Percentiles rank a stretch among this genome's conserved stretches.
Evolutionary conservation across 2,329 filamentous ascomycete species (phyloP).

Genomic region (Catunica adiposa): DNA sequence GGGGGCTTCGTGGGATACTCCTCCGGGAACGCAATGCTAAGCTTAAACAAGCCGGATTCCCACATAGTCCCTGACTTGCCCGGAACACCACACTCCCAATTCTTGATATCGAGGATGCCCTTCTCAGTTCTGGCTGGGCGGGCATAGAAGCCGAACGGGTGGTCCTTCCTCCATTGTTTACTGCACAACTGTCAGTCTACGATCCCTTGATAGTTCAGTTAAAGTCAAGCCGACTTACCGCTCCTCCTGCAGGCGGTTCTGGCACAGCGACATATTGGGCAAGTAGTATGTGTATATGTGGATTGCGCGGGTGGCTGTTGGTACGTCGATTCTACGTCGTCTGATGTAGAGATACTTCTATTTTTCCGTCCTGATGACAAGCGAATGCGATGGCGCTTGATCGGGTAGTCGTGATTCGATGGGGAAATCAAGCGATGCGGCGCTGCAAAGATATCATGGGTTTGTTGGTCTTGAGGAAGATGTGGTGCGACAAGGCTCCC

Average conservation of each 20-base stretch:
- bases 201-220: too few relatives aligned
- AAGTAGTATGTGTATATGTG: not conserved
- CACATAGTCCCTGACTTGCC: slow-evolving; percentile 95
- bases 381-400: not conserved
- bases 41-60: slow-evolving; percentile 94
- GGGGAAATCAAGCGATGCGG: too few relatives aligned
- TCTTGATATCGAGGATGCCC: slow-evolving; percentile 78
- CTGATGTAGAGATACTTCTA: too few relatives aligned
- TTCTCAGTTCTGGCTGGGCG: slow-evolving; percentile 62
- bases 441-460: not conserved
- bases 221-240: slow-evolving; percentile 33
- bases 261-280: slow-evolving; percentile 39
- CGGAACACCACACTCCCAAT: slow-evolving; percentile 91
- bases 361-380: too few relatives aligned
- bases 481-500: not conserved
- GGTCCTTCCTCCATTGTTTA: slow-evolving; percentile 92
- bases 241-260: slow-evolving; percentile 77
- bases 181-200: slow-evolving; percentile 28
- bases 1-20: slow-evolving; percentile 98
- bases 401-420: not conserved
- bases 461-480: not conserved
- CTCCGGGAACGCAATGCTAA: slow-evolving; percentile 84
- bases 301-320: too few relatives aligned
- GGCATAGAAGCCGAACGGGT: slow-evolving; percentile 95
- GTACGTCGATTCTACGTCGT: too few relatives aligned